Evolutionary conservation across 2,329 filamentous ascomycete species (phyloP).

Genomic region (Talaromyces sp.): DNA sequence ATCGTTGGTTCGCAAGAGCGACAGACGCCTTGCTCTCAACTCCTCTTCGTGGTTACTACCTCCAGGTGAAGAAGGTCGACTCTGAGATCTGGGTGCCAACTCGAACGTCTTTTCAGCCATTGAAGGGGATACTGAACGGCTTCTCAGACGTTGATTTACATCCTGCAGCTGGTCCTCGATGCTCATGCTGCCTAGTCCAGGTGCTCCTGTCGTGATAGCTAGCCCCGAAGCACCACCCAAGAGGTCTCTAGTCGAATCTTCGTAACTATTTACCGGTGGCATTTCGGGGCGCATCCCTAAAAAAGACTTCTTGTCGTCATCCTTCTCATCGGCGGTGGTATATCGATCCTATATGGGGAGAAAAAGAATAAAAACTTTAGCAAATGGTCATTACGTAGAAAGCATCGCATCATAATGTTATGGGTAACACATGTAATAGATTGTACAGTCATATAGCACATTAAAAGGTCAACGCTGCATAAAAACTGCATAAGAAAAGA

Average conservation of each 20-base stretch:
- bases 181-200: neutral
- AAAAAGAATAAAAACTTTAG: conserved; percentile 30
- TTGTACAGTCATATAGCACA: conserved; percentile 17
- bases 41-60: conserved; percentile 20
- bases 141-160: conserved; percentile 26
- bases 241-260: conserved; percentile 12
- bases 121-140: conserved; percentile 35
- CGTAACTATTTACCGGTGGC: conserved; percentile 40
- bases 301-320: conserved; percentile 55
- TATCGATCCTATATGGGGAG: conserved; percentile 34
- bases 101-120: conserved; percentile 29
- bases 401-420: conserved; percentile 18
- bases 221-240: conserved; percentile 46
- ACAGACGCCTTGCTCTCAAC: conserved; percentile 27
- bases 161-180: conserved; percentile 24
- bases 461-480: conserved; percentile 12
- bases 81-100: conserved; percentile 30
- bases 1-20: conserved; percentile 28
- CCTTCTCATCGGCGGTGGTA: conserved; percentile 32
- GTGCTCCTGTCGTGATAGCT: conserved; percentile 15
- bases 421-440: conserved; percentile 18
- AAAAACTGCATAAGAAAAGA: neutral
- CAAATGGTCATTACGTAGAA: conserved; percentile 28
- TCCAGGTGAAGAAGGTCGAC: conserved; percentile 33
- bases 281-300: conserved; percentile 62